These are phyloP conservation scores for Pinguiococcus pyrenoidosus DNA, from an alignment of 108 stramenopile genomes.

Conservation along the genomic window DNA sequence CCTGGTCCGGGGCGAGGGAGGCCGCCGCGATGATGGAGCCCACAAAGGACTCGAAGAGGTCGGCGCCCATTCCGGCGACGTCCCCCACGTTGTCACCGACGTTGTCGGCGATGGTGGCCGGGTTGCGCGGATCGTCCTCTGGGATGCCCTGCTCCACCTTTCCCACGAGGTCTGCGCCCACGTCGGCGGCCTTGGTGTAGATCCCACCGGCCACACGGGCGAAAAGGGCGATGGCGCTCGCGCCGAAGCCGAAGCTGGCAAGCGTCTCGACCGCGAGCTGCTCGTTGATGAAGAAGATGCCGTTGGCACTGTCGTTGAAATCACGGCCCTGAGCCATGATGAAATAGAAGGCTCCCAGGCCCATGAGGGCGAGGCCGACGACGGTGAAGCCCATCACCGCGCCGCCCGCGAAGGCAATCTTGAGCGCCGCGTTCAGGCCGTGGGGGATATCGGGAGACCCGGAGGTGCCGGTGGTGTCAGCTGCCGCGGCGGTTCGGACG, in stretches of 20 bases:
- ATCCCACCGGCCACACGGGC: constrained; percentile 11
- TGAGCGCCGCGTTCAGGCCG: constrained; percentile 1
- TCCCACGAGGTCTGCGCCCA: constrained; percentile 5
- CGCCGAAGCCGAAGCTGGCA: constrained; percentile 4
- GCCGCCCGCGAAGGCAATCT: neutral
- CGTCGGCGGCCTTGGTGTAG: constrained; percentile 11
- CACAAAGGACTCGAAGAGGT: constrained; percentile 5
- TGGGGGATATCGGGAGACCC: too few species aligned
- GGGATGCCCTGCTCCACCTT: constrained; percentile 8
- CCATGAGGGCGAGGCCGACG: neutral
- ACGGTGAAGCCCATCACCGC: constrained; percentile 3
- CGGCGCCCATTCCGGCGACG: constrained; percentile 8
- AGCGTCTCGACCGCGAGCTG: neutral
- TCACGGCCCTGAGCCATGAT: neutral
- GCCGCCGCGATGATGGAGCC: constrained; percentile 7
- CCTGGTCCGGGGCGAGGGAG: neutral
- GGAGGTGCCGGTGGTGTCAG: constrained; percentile 4
- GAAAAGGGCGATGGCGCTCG: constrained; percentile 1
- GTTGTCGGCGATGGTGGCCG: constrained; percentile 9
- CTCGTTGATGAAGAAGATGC: neutral
- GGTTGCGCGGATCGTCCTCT: constrained; percentile 8
- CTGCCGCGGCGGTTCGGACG: constrained; percentile 2
- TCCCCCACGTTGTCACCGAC: constrained; percentile 11
- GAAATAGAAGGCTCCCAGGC: constrained; percentile 1
- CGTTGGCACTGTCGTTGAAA: neutral